Evolutionary conservation across 305 asterid genomes (phyloP).

Genomic region (Fraxinus nigra): DNA sequence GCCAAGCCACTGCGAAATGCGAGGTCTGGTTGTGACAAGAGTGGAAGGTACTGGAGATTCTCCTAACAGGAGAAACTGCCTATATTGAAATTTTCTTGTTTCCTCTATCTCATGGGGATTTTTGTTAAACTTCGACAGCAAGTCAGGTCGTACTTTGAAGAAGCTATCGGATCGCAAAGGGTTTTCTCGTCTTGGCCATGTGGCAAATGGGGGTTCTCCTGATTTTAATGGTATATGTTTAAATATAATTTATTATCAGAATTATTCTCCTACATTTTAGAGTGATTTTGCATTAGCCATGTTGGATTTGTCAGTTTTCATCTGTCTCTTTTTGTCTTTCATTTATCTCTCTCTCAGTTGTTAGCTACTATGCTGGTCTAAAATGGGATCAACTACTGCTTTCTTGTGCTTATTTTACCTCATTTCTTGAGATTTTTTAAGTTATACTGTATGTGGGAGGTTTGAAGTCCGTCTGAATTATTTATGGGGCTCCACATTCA

Average conservation of each 20-base stretch:
- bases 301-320: neutral
- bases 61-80: slow-evolving; percentile 14
- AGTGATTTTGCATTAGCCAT: neutral
- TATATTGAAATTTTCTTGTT: neutral
- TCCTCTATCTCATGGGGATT: slow-evolving; percentile 22
- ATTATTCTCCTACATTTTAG: slow-evolving; percentile 1
- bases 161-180: slow-evolving; percentile 91
- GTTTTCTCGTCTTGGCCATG: slow-evolving; percentile 73
- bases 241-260: slow-evolving; percentile 10
- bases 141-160: slow-evolving; percentile 87
- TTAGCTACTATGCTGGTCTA: neutral
- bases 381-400: neutral
- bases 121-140: slow-evolving; percentile 48
- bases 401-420: neutral
- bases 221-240: slow-evolving; percentile 68
- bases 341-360: neutral
- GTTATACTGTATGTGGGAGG: neutral
- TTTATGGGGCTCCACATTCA: neutral
- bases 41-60: slow-evolving; percentile 68
- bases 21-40: slow-evolving; percentile 67
- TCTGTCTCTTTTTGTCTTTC: neutral
- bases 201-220: slow-evolving; percentile 72
- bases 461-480: neutral
- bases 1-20: slow-evolving; percentile 69
- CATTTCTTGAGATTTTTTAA: neutral